Conservation (phyloP, 225 moss, liverwort and hornwort genomes). For the Anthoceros angustus region DNA sequence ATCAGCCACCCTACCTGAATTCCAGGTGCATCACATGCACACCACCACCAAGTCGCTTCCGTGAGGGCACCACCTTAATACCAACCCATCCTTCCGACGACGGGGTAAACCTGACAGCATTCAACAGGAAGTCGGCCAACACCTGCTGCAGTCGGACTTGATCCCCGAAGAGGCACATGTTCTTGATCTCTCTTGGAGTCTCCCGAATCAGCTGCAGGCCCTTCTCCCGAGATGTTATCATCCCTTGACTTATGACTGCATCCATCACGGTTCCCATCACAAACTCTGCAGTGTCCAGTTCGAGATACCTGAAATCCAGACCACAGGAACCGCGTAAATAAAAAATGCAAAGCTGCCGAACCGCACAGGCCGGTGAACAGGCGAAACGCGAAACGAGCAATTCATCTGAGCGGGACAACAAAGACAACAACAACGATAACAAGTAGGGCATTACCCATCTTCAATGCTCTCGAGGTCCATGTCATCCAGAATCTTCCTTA, state of each 20-base stretch:
- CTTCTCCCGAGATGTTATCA: background rate
- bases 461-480: slow-evolving; percentile 1
- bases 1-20: background rate
- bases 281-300: slow-evolving; percentile 1
- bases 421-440: too few relatives aligned
- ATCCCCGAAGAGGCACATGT: slow-evolving; percentile 1
- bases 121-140: background rate
- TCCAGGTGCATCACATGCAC: slow-evolving; percentile 5
- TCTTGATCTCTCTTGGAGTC: background rate
- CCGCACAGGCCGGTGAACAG: too few relatives aligned
- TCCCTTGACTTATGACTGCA: background rate
- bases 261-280: slow-evolving; percentile 4
- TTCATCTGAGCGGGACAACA: too few relatives aligned
- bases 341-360: background rate
- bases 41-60: background rate
- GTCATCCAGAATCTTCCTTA: slow-evolving; percentile 1
- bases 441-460: background rate
- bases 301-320: background rate
- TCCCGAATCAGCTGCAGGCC: slow-evolving; percentile 2
- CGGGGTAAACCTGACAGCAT: slow-evolving; percentile 2
- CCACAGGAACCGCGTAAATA: background rate
- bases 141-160: background rate
- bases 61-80: background rate
- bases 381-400: too few relatives aligned
- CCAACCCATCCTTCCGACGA: slow-evolving; percentile 1